Conservation (phyloP, 805 yeast genomes). For the Candida gorgasii region DNA sequence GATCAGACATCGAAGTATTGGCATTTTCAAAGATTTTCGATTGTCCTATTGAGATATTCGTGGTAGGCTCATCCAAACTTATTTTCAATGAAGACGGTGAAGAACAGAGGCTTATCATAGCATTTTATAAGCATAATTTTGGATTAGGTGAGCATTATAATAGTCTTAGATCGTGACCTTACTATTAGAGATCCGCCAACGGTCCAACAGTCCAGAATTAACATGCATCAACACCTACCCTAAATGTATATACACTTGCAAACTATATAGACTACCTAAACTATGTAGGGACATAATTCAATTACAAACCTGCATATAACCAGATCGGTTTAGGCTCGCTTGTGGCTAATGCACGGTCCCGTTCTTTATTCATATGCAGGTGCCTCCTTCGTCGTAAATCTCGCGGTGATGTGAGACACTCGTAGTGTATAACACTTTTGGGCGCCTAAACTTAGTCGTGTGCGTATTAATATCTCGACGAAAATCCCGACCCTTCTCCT, state of each 20-base stretch:
- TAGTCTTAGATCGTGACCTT: slow-evolving; percentile 36
- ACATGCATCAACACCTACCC: no score
- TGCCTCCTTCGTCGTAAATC: slow-evolving; percentile 1
- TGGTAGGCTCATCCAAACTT: slow-evolving; percentile 73
- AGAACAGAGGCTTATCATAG: slow-evolving; percentile 62
- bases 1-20: slow-evolving; percentile 88
- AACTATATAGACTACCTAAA: no score
- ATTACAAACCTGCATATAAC: slow-evolving; percentile 5
- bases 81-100: slow-evolving; percentile 57
- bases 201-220: no score
- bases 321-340: neutral
- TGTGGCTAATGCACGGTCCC: slow-evolving; percentile 1
- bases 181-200: no score
- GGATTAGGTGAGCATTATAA: slow-evolving; percentile 97
- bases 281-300: no score
- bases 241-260: neutral
- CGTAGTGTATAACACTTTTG: no score
- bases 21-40: slow-evolving; percentile 74
- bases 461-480: neutral
- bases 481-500: no score
- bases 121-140: slow-evolving; percentile 79
- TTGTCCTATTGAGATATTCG: slow-evolving; percentile 72
- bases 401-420: neutral
- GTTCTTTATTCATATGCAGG: neutral
- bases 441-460: no score